A percentile compares a stretch with the other conserved stretches of the same genome.
Evolutionary conservation across 257 asterid species (phyloP).

Genomic region (Coffea canephora): DNA sequence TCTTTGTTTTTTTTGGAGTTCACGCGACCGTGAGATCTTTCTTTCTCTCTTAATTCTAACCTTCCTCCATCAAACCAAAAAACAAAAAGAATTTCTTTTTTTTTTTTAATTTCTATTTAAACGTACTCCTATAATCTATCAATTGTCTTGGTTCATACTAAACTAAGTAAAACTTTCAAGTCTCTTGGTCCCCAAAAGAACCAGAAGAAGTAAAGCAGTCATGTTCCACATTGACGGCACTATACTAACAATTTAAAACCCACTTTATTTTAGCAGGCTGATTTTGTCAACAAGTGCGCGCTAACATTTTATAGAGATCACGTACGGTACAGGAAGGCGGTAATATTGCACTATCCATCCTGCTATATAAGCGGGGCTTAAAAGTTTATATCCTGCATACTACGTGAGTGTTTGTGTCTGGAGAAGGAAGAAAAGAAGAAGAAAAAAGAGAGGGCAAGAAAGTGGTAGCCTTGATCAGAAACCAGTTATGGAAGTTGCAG

Average conservation of each 20-base stretch:
- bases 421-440: not conserved
- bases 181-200: not conserved
- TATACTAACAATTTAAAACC: not conserved
- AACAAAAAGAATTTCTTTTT: no score
- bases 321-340: no score
- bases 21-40: no score
- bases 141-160: not conserved
- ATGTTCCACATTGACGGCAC: not conserved
- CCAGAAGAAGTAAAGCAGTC: not conserved
- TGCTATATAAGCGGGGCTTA: no score
- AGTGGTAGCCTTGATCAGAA: not conserved
- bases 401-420: not conserved
- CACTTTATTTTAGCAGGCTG: no score
- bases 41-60: no score
- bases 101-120: no score
- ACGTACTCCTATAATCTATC: not conserved
- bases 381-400: not conserved
- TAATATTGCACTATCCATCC: no score
- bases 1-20: no score
- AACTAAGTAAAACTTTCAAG: no score
- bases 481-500: constrained; percentile 6
- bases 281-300: not conserved
- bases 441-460: not conserved
- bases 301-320: not conserved
- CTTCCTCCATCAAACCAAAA: no score